Base-by-base conservation (phyloP, 345 rosid species). In the Orychophragmus violaceus region DNA sequence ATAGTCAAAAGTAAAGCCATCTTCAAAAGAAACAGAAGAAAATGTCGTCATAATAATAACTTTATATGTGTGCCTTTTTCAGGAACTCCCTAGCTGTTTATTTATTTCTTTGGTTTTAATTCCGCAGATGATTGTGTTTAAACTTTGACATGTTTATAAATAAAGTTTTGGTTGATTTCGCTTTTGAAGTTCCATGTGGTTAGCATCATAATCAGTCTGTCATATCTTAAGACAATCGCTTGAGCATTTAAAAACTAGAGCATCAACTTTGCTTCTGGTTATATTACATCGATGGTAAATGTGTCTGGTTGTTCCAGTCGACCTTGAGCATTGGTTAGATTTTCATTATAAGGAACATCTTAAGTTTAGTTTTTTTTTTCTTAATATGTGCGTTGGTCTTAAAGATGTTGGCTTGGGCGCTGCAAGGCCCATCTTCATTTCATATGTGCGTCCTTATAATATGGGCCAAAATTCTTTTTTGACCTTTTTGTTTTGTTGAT, bases 1-100 rank as follows among this genome's bases (percentile, higher is more conserved):
- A 0, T 80, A 83, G 59, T 60, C 58, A 14, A 2, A 54, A 17
- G 27, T 35, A 33, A 36, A 52, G 67, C 35, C 45, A 50, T 61
- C 67, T n/a, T n/a, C n/a, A 52, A 2, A 29, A 33, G 16, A 30
- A 14, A 22, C 28, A 45, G 27, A 54, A 53, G 44, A 18, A 10
- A 35, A 52, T n/a, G 24, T 46, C 37, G 9, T 52, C 54, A 22
- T 23, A 22, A 52, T 46, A 28, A 41, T 48, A 30, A 50, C 23
- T 10, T 13, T 21, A 29, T 62, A 4, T 25, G 8, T 62, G 36
- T 46, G 51, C 13, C 14, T 62, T 37, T n/a, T 18, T 50, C 55
- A 11, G 3, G 1, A 25, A 3, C n/a, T 55, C 23, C 16, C 6
- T 37, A 39, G 57, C 24, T 53, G 21, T 46, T 21, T 46, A 19